Percentiles rank a stretch among this genome's conserved stretches.
phyloP scores from a whole-genome alignment of 306 rosid species.

The Cucurbita pepo region DNA sequence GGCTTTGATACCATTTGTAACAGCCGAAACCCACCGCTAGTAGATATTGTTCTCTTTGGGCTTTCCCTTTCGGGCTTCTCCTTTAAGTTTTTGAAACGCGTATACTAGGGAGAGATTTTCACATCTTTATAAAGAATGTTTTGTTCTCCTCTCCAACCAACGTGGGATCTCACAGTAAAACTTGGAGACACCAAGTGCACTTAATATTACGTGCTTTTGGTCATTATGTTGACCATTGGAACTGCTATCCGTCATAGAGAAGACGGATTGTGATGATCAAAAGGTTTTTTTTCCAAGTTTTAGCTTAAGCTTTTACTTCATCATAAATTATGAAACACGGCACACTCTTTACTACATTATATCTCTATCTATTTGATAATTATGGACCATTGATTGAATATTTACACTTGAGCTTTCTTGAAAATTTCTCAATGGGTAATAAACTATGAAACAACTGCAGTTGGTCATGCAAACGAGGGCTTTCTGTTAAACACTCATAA shows the following conservation, averaged over 20 bases:
- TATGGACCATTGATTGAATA: not conserved
- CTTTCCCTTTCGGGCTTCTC: too few relatives aligned
- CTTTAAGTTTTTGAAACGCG: too few relatives aligned
- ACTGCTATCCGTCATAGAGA: not conserved
- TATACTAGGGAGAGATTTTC: too few relatives aligned
- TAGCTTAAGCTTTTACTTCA: not conserved
- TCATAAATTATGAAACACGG: not conserved
- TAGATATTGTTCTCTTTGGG: too few relatives aligned
- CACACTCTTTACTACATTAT: not conserved
- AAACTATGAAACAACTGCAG: not conserved
- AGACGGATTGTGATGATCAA: not conserved
- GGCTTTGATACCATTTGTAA: too few relatives aligned
- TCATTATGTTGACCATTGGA: not conserved
- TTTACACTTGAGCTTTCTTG: not conserved
- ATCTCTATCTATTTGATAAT: not conserved
- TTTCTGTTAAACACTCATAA: not conserved
- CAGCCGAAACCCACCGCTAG: too few relatives aligned
- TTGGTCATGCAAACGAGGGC: not conserved
- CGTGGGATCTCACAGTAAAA: too few relatives aligned
- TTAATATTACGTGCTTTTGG: not conserved
- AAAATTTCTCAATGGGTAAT: not conserved
- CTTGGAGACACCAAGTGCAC: not conserved
- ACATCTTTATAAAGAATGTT: too few relatives aligned
- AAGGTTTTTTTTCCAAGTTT: not conserved
- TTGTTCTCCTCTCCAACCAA: too few relatives aligned